These are phyloP conservation scores for Quercus robur DNA, from an alignment of 306 rosid species.

Conservation along the genomic window DNA sequence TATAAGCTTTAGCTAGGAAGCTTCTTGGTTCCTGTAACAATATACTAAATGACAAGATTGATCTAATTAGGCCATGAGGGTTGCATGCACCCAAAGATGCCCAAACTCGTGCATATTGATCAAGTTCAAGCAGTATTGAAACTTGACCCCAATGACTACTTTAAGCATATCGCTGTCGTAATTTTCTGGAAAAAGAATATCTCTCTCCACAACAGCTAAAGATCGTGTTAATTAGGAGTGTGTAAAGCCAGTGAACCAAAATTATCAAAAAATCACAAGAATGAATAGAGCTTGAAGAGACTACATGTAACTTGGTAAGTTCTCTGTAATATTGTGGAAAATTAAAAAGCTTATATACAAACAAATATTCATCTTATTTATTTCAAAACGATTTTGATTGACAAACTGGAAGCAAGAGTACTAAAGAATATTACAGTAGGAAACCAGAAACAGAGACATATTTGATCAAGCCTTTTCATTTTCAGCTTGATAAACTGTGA, in stretches of 20 bases:
- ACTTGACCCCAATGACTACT: too few relatives aligned
- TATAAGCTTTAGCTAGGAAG: not conserved
- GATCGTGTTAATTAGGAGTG: too few relatives aligned
- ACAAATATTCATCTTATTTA: not conserved
- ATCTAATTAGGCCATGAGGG: not conserved
- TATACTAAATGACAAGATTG: not conserved
- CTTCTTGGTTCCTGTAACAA: not conserved
- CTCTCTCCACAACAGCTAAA: too few relatives aligned
- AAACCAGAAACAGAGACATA: too few relatives aligned
- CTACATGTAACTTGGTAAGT: not conserved
- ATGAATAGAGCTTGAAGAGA: not conserved
- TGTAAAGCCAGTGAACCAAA: too few relatives aligned
- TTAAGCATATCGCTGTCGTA: too few relatives aligned
- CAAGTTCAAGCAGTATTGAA: too few relatives aligned
- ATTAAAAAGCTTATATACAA: not conserved
- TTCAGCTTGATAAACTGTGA: not conserved
- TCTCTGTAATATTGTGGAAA: not conserved
- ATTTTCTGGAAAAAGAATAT: too few relatives aligned
- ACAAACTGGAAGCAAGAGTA: slow-evolving; percentile 16
- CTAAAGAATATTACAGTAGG: too few relatives aligned
- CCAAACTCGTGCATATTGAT: too few relatives aligned
- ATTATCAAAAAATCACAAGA: too few relatives aligned
- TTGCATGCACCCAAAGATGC: not conserved
- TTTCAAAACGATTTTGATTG: not conserved
- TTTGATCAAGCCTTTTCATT: too few relatives aligned